Evolutionary conservation across 139 green algal species (phyloP).

Genomic region (Tetradesmus lagerheimii): DNA sequence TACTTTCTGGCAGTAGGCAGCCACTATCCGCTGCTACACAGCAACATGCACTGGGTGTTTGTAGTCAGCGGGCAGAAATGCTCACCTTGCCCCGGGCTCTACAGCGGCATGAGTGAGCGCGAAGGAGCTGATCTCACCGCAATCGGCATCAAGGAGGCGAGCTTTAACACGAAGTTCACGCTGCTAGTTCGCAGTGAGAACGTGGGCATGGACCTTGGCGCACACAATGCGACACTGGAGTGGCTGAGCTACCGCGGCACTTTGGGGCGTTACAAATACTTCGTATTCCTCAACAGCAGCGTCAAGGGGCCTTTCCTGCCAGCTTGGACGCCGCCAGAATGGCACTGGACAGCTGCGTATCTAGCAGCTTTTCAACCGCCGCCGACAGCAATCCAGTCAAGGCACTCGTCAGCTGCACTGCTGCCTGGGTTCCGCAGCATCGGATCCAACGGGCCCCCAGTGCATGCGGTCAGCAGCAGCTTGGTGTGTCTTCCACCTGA

Average conservation of each 20-base stretch:
- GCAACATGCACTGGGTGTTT: conserved; percentile 52
- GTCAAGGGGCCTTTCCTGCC: conserved; percentile 73
- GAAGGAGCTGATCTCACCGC: not conserved
- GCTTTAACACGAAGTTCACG: conserved; percentile 35
- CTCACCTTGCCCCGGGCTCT: conserved; percentile 64
- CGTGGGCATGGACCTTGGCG: conserved; percentile 84
- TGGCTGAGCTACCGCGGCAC: conserved; percentile 52
- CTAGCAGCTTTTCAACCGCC: conserved; percentile 51
- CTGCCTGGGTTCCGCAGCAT: not conserved
- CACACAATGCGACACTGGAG: conserved; percentile 79
- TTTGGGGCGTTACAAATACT: conserved; percentile 66
- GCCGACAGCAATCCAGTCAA: not conserved
- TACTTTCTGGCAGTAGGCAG: conserved; percentile 76
- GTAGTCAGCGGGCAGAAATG: conserved; percentile 69
- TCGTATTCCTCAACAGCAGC: conserved; percentile 78
- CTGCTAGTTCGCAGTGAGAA: conserved; percentile 74
- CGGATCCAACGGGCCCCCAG: not conserved
- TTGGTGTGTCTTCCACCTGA: conserved; percentile 78
- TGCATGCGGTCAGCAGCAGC: conserved; percentile 69
- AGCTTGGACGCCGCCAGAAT: conserved; percentile 66
- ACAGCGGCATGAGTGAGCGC: conserved; percentile 49
- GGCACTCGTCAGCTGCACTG: not conserved
- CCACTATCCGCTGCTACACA: conserved; percentile 20
- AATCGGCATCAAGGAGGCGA: not conserved
- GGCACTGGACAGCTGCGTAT: conserved; percentile 83